Evolutionary conservation across 352 stramenopile genomes (phyloP).

Genomic region (Pythium rishiriense): DNA sequence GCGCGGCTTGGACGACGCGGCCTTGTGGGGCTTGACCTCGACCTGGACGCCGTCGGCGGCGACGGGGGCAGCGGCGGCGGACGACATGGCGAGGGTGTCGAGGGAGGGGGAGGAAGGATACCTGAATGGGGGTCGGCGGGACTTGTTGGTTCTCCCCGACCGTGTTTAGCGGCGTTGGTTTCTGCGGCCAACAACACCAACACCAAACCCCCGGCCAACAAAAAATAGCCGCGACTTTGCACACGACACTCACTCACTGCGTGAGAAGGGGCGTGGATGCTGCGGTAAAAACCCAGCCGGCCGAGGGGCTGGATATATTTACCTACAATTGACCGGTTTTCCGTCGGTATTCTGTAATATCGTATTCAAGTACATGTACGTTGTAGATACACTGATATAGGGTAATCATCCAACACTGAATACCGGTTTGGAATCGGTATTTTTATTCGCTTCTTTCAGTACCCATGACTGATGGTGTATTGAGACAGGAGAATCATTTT

Average conservation of each 20-base stretch:
- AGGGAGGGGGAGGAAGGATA: neutral
- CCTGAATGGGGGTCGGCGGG: neutral
- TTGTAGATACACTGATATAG: neutral
- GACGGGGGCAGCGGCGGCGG: slow-evolving; percentile 6
- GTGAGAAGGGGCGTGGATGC: neutral
- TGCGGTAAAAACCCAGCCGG: slow-evolving; percentile 1
- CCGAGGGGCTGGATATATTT: too few species aligned
- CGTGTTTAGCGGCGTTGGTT: neutral
- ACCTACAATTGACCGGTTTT: too few species aligned
- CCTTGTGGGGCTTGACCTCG: slow-evolving; percentile 60
- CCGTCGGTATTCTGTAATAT: too few species aligned
- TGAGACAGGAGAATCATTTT: too few species aligned
- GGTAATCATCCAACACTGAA: too few species aligned
- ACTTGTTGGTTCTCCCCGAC: neutral
- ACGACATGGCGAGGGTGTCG: slow-evolving; percentile 9
- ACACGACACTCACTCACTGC: neutral
- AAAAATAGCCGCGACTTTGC: neutral
- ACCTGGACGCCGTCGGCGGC: slow-evolving; percentile 45
- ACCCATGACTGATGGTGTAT: too few species aligned
- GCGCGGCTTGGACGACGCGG: slow-evolving; percentile 34
- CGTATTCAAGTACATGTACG: neutral
- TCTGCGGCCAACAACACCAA: too few species aligned
- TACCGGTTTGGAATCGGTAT: too few species aligned
- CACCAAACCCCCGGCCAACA: too few species aligned
- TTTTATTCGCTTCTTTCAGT: too few species aligned